Evolutionary conservation across 352 stramenopile species (phyloP).

Genomic region (Globisporangium paddicum): DNA sequence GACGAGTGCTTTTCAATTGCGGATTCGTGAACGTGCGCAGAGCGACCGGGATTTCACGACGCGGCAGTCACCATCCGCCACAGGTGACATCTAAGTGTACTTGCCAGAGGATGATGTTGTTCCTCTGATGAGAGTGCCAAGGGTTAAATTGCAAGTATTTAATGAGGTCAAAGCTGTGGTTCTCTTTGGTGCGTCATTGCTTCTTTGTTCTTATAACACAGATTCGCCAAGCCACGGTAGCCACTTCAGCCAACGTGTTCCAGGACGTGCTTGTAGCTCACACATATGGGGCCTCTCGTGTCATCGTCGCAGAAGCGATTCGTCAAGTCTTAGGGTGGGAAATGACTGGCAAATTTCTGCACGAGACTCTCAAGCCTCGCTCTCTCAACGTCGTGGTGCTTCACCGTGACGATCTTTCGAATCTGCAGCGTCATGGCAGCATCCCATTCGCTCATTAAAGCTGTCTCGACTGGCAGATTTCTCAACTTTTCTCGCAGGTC

Average conservation of each 20-base stretch:
- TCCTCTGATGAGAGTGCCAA: background rate
- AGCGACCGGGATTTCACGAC: slow-evolving; percentile 21
- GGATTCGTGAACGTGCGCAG: slow-evolving; percentile 28
- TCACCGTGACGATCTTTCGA: background rate
- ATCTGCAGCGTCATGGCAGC: background rate
- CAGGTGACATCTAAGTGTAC: background rate
- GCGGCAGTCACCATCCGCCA: background rate
- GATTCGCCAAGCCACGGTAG: background rate
- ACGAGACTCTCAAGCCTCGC: background rate
- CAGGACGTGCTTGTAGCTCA: background rate
- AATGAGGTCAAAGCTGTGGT: background rate
- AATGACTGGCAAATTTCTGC: background rate
- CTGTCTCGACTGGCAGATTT: background rate
- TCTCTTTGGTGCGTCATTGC: background rate
- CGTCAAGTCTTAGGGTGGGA: background rate
- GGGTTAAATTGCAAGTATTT: background rate
- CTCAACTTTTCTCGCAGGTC: background rate
- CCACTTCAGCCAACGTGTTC: background rate
- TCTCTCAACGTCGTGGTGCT: background rate
- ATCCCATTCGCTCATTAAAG: background rate
- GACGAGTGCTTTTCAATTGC: slow-evolving; percentile 13
- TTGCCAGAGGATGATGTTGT: background rate
- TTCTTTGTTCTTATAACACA: background rate
- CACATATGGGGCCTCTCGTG: background rate
- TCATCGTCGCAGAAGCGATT: background rate